Base-by-base conservation (phyloP, 306 rosid genomes). In the Malus asiatica region DNA sequence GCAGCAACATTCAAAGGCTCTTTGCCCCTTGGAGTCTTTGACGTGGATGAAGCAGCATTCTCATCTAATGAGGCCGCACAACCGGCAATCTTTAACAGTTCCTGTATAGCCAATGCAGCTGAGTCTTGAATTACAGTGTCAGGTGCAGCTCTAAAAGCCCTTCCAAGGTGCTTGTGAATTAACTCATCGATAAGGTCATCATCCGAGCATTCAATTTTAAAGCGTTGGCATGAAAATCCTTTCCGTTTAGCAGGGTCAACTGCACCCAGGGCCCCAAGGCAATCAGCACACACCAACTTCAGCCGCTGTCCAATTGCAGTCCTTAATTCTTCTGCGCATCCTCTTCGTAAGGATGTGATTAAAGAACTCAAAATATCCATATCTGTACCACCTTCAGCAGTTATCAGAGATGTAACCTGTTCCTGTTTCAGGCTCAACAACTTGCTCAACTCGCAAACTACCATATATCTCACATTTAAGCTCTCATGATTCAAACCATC, bases 71-170 rank as follows among this genome's bases (percentile, higher is more conserved):
- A 92, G 70, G 93, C 96, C 83, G 87, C 90, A 85, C 96, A 95
- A 73, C 98, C 98, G 66, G 96, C 96, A 84, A 95, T 88, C 86
- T 92, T 95, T 68, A 95, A 92, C 82, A 95, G 85, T 88, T 95
- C 98, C 78, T 90, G 98, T 87, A 95, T 95, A 76, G 98, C 97
- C 84, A 95, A 85, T 82, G 96, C 97, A 73, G 97, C 98, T 69
- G 98, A 95, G 78, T 92, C 98, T 90, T 95, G 98, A 82, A 92
- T 84, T 60, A 90, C 78, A 70, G 98, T 95, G 84, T 95, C 96
- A 44, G 97, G 92, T 74, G 98, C 97, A 68, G 98, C 92, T 83
- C 98, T 89, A 80, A 92, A 95, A 73, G 97, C 97, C 82, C 97
- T 91, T 48, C 92, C 97, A 60, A 92, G 89, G 80, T 95, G 98